Percentiles rank a stretch among this genome's conserved stretches.
phyloP scores from a whole-genome alignment of 768 basidiomycete species.

The Kwoniella heveanensis region DNA sequence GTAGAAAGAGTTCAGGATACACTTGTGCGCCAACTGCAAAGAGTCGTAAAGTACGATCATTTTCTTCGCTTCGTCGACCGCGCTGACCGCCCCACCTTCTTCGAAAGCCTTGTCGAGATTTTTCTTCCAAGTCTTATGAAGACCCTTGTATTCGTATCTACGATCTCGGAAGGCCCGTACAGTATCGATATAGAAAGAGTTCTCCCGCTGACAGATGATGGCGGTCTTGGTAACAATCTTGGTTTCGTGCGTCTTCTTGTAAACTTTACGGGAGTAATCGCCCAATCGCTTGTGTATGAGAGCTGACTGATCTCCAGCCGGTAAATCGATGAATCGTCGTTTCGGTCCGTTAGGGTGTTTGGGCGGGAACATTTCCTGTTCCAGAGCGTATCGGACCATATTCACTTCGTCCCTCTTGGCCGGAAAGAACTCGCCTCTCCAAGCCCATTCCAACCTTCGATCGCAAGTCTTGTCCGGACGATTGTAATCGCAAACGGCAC shows the following conservation, averaged over 20 bases:
- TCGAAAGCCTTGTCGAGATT: constrained; percentile 74
- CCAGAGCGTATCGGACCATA: constrained; percentile 96
- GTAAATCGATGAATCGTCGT: constrained; percentile 79
- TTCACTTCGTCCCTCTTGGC: constrained; percentile 96
- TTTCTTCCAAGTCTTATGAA: constrained; percentile 99
- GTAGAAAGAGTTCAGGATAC: constrained; percentile 99
- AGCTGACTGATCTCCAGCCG: constrained; percentile 81
- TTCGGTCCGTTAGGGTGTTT: constrained; percentile 72
- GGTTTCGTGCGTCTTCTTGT: constrained; percentile 97
- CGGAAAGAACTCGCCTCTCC: constrained; percentile 98
- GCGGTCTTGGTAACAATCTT: constrained; percentile 89
- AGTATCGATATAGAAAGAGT: constrained; percentile 98
- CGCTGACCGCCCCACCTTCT: constrained; percentile 74
- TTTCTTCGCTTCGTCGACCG: constrained; percentile 95
- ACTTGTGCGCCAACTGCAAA: constrained; percentile 97
- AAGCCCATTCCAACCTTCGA: constrained; percentile 91
- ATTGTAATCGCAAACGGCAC: constrained; percentile 98
- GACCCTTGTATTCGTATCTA: constrained; percentile 97
- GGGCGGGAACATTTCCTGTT: constrained; percentile 88
- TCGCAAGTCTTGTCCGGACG: constrained; percentile 94
- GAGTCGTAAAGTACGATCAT: constrained; percentile 99
- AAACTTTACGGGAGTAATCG: constrained; percentile 97
- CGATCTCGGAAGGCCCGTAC: constrained; percentile 95
- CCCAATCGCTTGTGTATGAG: constrained; percentile 94
- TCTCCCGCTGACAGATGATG: constrained; percentile 95